These are phyloP conservation scores for Blastomyces percursus DNA, from an alignment of 2,329 filamentous ascomycete species.

Conservation along the genomic window DNA sequence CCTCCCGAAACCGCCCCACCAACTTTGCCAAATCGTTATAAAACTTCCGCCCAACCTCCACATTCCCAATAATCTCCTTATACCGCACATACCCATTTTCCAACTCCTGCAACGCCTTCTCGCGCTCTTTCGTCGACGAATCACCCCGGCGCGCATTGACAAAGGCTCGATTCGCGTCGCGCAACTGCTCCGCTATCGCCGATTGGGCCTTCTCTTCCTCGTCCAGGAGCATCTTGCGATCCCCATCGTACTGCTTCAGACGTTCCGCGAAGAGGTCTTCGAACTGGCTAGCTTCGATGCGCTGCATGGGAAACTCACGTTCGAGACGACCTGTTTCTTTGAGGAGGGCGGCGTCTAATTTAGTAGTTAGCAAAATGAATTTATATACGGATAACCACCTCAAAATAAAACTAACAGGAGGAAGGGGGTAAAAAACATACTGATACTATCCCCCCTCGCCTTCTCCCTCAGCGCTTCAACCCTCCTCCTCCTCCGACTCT, in stretches of 20 bases:
- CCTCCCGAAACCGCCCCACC: slow-evolving; percentile 73
- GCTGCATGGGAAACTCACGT: slow-evolving; percentile 71
- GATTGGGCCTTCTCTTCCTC: slow-evolving; percentile 64
- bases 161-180: slow-evolving; percentile 68
- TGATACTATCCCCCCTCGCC: slow-evolving; percentile 77
- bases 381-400: neutral
- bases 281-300: slow-evolving; percentile 79
- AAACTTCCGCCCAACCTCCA: slow-evolving; percentile 86
- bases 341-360: slow-evolving; percentile 59
- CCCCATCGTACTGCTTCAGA: slow-evolving; percentile 68
- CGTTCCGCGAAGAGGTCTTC: slow-evolving; percentile 80
- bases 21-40: slow-evolving; percentile 93
- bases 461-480: slow-evolving; percentile 70
- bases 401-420: neutral
- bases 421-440: slow-evolving; percentile 20
- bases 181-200: slow-evolving; percentile 55
- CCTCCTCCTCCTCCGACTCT: slow-evolving; percentile 67
- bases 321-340: slow-evolving; percentile 76
- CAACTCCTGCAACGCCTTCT: slow-evolving; percentile 73
- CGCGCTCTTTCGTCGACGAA: slow-evolving; percentile 59
- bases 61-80: slow-evolving; percentile 85
- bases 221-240: slow-evolving; percentile 57
- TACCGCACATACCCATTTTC: slow-evolving; percentile 93
- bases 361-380: neutral
- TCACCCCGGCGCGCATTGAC: slow-evolving; percentile 59